Evolutionary conservation across 768 basidiomycete genomes (phyloP).

Genomic region (Mycena vitilis): DNA sequence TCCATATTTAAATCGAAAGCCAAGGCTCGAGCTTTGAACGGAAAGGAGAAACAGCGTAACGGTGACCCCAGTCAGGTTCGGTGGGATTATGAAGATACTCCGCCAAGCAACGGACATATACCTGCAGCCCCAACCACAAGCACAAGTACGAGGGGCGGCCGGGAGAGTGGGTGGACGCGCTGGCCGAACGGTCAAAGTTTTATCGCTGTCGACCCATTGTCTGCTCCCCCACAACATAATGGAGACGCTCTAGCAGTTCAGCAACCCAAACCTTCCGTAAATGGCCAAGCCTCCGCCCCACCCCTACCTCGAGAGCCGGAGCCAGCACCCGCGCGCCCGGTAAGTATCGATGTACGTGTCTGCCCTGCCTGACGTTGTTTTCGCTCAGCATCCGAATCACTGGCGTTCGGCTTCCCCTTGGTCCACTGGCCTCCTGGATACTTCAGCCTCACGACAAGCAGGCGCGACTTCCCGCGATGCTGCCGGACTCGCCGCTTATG

Average conservation of each 20-base stretch:
- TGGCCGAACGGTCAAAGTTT: constrained; percentile 33
- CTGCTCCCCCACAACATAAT: constrained; percentile 26
- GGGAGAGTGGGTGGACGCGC: constrained; percentile 30
- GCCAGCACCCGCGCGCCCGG: constrained; percentile 27
- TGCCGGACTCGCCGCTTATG: background rate
- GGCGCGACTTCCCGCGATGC: constrained; percentile 6
- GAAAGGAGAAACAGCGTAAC: constrained; percentile 48
- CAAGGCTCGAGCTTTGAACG: constrained; percentile 48
- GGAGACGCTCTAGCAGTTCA: constrained; percentile 40
- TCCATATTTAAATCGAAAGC: constrained; percentile 49
- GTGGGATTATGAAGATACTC: constrained; percentile 31
- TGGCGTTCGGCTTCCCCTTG: constrained; percentile 26
- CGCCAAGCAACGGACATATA: constrained; percentile 43
- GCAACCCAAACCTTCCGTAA: constrained; percentile 40
- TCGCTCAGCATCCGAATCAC: constrained; percentile 23
- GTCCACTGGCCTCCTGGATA: constrained; percentile 12
- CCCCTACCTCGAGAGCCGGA: constrained; percentile 37
- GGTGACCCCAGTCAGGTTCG: constrained; percentile 34
- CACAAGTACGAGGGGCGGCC: constrained; percentile 27
- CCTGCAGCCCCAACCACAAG: constrained; percentile 44
- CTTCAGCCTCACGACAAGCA: constrained; percentile 13
- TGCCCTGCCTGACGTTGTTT: background rate
- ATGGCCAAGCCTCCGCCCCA: constrained; percentile 41
- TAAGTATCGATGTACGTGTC: background rate
- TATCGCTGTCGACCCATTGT: constrained; percentile 11